These are phyloP conservation scores for Boletus bicolor DNA, from an alignment of 768 basidiomycete species.

Conservation along the genomic window DNA sequence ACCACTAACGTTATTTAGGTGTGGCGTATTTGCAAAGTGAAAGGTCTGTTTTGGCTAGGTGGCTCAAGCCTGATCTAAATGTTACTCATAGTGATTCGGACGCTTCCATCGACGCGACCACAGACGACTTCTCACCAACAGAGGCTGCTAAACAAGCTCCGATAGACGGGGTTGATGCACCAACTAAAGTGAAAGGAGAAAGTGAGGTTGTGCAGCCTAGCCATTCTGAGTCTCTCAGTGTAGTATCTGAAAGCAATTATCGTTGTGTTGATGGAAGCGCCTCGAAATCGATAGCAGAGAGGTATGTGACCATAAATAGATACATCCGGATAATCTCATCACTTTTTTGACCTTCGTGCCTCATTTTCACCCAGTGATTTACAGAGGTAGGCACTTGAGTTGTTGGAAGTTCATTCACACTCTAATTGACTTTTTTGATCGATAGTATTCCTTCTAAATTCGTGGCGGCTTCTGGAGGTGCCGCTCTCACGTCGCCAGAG, in stretches of 20 bases:
- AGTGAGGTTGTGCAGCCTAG: background rate
- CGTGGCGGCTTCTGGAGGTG: background rate
- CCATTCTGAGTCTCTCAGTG: constrained; percentile 15
- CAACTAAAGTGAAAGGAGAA: background rate
- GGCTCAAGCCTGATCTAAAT: background rate
- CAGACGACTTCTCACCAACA: background rate
- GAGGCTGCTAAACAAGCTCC: background rate
- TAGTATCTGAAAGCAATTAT: constrained; percentile 23
- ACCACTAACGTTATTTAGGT: constrained; percentile 8
- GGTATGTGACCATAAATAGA: constrained; percentile 7
- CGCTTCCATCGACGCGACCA: background rate
- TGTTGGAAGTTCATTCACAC: too few species aligned
- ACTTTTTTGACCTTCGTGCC: background rate
- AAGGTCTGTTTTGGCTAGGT: constrained; percentile 6
- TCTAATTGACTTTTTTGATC: background rate
- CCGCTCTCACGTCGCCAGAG: background rate
- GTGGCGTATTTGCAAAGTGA: constrained; percentile 19
- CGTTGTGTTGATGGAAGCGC: constrained; percentile 15
- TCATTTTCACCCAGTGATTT: constrained; percentile 6
- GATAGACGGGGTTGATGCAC: background rate
- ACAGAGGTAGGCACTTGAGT: constrained; percentile 14
- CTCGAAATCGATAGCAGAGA: background rate
- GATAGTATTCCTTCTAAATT: constrained; percentile 22
- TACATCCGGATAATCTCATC: background rate
- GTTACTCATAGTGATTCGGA: constrained; percentile 1